Evolutionary conservation across 2,329 filamentous ascomycete species (phyloP), one percentile per base, ranked within the genome.

Genomic region (Apiospora hydei): DNA sequence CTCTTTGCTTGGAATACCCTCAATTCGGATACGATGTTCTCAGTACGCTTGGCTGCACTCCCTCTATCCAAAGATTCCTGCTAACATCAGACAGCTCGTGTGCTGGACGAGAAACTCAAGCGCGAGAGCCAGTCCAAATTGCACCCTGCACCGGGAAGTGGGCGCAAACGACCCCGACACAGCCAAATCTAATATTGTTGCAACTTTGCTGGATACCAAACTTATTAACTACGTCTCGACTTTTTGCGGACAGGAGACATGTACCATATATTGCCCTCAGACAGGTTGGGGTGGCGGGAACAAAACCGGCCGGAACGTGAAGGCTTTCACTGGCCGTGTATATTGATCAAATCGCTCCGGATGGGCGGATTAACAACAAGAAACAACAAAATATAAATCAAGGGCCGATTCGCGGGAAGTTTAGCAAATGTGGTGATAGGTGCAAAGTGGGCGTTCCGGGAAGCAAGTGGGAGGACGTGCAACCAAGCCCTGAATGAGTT

Each of bases 1-100:
- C 88, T 66, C 90, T 98, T 83, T 98, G 95, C 84, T 84, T 98
- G 81, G 93, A 98, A 83, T 95, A 92, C 80, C 95, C 95, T 24
- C 93, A 97, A 80, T 98, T 98, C 80, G 93, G 93, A 79, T 98
- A 95, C 85, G 95, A 98, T 82, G 93, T 98, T 71, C 89, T 98
- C 73, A 95, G 90, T 94, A 86, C 76, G 88, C 85, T 71, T 34
- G 10, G 16, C 5, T 38, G 30, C 57, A 24, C 34, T 69, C 41
- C 70, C 64, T 30, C 49, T 18, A 67, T n/a, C 70, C 49, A 70
- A 78, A 74, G 79, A n/a, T 21, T 8, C 11, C 24, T 47, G 79
- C 74, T 73, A 47, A 69, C 57, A n/a, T 67, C 51, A 24, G 38
- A 64, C 77, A 91, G 89, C 89, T 21, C 89, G 89, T 73, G 89